Conservation (phyloP, 805 yeast species). For the Candida caryicola region DNA sequence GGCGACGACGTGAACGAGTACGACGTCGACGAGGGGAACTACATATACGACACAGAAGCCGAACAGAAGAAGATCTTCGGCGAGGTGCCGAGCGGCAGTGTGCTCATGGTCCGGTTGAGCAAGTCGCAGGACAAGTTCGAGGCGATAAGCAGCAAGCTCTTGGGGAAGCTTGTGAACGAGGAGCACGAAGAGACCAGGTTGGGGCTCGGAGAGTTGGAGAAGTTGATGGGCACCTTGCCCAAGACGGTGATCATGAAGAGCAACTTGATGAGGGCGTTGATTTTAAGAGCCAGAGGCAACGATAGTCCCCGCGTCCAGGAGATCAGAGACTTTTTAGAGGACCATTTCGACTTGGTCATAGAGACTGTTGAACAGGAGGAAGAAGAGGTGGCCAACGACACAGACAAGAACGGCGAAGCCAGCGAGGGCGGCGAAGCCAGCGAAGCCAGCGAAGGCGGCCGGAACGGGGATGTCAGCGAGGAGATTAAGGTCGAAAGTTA, state of each 20-base stretch:
- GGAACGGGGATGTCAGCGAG: background rate
- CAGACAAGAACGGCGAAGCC: constrained; percentile 7
- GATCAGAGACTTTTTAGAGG: constrained; percentile 19
- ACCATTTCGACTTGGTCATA: constrained; percentile 17
- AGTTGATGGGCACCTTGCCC: constrained; percentile 23
- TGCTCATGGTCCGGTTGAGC: constrained; percentile 17
- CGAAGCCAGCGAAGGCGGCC: constrained; percentile 1
- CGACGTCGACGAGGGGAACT: constrained; percentile 26
- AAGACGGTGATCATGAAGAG: constrained; percentile 29
- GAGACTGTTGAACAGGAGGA: constrained; percentile 12
- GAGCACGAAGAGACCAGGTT: constrained; percentile 15
- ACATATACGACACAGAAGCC: constrained; percentile 30
- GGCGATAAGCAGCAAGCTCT: constrained; percentile 13
- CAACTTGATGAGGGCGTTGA: constrained; percentile 28
- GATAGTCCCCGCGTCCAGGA: constrained; percentile 13
- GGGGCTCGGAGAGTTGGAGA: constrained; percentile 16
- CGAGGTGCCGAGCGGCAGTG: constrained; percentile 24
- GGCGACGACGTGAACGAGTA: constrained; percentile 38
- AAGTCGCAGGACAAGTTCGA: constrained; percentile 17
- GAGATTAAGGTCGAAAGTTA: background rate
- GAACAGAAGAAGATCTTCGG: constrained; percentile 26
- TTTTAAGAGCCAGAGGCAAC: constrained; percentile 29
- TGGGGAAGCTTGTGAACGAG: constrained; percentile 13
- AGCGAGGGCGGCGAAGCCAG: constrained; percentile 6
- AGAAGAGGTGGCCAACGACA: constrained; percentile 6